phyloP scores from a whole-genome alignment of 768 basidiomycete species.

The Tylopilus rubrobrunneus region DNA sequence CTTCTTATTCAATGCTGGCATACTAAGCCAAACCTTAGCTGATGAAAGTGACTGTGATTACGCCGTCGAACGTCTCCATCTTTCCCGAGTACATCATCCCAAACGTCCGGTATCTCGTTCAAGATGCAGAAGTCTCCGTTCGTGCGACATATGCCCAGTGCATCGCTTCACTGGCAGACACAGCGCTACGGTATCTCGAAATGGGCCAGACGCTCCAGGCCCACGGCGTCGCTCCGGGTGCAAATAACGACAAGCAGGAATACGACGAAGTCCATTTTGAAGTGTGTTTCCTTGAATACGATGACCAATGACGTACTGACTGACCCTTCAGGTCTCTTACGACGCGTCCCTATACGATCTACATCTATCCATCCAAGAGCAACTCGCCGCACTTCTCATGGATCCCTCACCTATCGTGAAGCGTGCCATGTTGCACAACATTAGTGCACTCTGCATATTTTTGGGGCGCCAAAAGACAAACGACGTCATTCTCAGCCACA shows the following conservation, averaged over 20 bases:
- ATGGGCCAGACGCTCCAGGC: conserved; percentile 90
- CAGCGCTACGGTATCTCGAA: conserved; percentile 83
- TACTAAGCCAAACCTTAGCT: conserved; percentile 38
- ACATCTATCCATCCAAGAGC: conserved; percentile 80
- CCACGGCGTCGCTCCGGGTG: conserved; percentile 55
- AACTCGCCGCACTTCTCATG: conserved; percentile 80
- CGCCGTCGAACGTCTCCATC: conserved; percentile 60
- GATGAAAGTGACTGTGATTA: conserved; percentile 68
- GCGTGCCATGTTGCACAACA: conserved; percentile 82
- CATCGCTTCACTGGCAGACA: conserved; percentile 80
- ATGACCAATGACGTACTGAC: neutral
- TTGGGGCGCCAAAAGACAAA: conserved; percentile 91
- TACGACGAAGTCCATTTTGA: conserved; percentile 80
- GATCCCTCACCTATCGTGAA: conserved; percentile 89
- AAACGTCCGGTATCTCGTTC: conserved; percentile 76
- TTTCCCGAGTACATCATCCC: conserved; percentile 96
- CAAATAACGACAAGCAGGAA: conserved; percentile 52
- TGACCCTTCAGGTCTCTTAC: conserved; percentile 69
- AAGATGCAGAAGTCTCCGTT: conserved; percentile 82
- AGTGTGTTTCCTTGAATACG: conserved; percentile 36
- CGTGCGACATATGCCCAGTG: conserved; percentile 82
- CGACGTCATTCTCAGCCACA: conserved; percentile 86
- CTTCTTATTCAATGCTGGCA: neutral
- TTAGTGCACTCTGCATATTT: conserved; percentile 89
- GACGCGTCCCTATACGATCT: conserved; percentile 85